Evolutionary conservation across 2,329 filamentous ascomycete genomes (phyloP), one percentile per base, ranked within the genome.

Genomic region (Verticillium dahliae): DNA sequence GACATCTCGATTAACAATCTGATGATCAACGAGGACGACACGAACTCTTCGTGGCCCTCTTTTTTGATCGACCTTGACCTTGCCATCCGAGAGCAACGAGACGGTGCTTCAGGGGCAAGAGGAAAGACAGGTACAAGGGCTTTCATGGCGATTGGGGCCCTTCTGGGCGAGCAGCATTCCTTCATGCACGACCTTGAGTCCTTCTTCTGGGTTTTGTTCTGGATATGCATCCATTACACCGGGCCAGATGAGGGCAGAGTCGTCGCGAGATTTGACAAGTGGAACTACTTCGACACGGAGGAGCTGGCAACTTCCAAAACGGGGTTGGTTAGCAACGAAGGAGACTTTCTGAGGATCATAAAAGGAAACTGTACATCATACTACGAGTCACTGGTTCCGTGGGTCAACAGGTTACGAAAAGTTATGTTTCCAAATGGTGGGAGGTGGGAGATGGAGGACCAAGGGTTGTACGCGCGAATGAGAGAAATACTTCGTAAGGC

Each of bases 171-270:
- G 66, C 62, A 74, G 41, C 74, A 81, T 66, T 78, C 71, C 1
- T 79, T 79, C 37, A 80, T 80, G 70, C 74, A 82, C 65, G 74
- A 81, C 63, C 72, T 80, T 9, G 75, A 81, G 66, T 82, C 75
- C 2, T 80, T 81, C 62, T 81, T 80, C 67, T 81, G 69, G 78
- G 75, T 81, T 2, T 65, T 80, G 0, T 78, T 81, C 63, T 81
- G 72, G 78, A 76, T 80, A 65, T 78, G 73, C 61, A 72, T 78
- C 59, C 73, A 80, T 65, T 78, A 73, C 61, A 61, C 73, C 14
- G 71, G 70, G 13, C 50, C 50, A 27, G 50, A 33, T 7, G 67
- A 68, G 34, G 58, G 55, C n/a, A 54, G 65, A 56, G 57, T 60
- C 9, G 59, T 39, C 22, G 45, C 7, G n/a, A 1, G 33, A 37